Conservation (phyloP, 495 filamentous ascomycete species). For the Margaritispora aquatica region DNA sequence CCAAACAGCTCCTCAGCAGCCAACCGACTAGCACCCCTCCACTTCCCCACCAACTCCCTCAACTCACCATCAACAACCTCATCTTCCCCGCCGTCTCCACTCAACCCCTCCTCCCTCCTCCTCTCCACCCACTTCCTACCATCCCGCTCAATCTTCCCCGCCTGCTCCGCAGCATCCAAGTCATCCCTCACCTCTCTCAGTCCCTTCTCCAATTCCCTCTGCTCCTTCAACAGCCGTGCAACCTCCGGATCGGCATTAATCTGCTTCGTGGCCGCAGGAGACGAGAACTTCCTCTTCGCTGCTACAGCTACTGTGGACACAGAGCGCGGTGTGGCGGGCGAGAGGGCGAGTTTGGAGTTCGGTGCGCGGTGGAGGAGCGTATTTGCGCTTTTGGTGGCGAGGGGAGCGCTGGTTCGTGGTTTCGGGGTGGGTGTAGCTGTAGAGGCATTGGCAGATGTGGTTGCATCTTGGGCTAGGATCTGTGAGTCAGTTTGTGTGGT, state of each 20-base stretch:
- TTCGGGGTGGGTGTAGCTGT: neutral
- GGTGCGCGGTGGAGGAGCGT: neutral
- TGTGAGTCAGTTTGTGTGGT: constrained; percentile 16
- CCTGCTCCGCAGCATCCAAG: constrained; percentile 21
- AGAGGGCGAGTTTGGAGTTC: neutral
- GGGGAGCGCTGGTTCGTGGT: neutral
- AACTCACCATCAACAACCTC: constrained; percentile 21
- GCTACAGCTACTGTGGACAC: neutral
- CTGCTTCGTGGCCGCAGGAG: constrained; percentile 6
- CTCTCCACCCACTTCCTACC: constrained; percentile 7
- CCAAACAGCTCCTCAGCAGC: constrained; percentile 44
- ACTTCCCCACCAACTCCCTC: constrained; percentile 26
- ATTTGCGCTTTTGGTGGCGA: constrained; percentile 12
- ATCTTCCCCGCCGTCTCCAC: neutral
- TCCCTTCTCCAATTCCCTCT: constrained; percentile 23
- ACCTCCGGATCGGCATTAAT: constrained; percentile 26
- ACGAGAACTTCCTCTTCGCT: constrained; percentile 16
- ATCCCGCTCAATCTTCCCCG: constrained; percentile 21
- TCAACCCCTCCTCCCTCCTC: constrained; percentile 2
- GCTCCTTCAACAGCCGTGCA: constrained; percentile 9
- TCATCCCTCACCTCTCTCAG: constrained; percentile 26
- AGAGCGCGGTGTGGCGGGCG: neutral
- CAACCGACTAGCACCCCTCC: constrained; percentile 33
- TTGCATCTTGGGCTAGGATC: neutral
- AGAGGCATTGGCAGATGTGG: neutral